phyloP scores from a whole-genome alignment of 139 green algal species.

The Mesotaenium endlicherianum region DNA sequence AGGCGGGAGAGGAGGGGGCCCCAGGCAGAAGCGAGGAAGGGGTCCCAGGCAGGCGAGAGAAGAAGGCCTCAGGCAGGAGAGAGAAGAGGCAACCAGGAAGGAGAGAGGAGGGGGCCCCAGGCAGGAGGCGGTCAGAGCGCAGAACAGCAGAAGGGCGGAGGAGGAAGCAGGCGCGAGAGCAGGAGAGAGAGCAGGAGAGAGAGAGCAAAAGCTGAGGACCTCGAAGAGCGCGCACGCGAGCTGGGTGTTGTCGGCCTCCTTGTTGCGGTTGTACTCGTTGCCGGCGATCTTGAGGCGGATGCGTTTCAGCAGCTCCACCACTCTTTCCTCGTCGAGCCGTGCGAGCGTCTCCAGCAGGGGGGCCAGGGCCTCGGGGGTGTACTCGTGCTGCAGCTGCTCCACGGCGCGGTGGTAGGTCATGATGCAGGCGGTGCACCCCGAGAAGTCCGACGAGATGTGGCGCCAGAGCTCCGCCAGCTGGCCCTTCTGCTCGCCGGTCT shows the following conservation, averaged over 20 bases:
- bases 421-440: slow-evolving; percentile 24
- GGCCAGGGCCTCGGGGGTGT: slow-evolving; percentile 19
- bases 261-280: neutral
- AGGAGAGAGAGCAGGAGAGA: too few species aligned
- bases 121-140: too few species aligned
- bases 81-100: too few species aligned
- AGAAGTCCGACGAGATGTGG: slow-evolving; percentile 6
- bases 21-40: too few species aligned
- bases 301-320: neutral
- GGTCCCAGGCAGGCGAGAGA: too few species aligned
- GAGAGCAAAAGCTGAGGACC: too few species aligned
- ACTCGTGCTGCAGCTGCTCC: slow-evolving; percentile 21
- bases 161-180: too few species aligned
- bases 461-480: slow-evolving; percentile 12
- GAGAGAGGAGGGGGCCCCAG: too few species aligned
- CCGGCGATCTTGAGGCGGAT: too few species aligned
- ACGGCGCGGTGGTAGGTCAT: neutral
- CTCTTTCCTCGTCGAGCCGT: slow-evolving; percentile 26
- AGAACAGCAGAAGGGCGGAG: too few species aligned
- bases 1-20: too few species aligned
- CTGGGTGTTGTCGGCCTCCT: neutral
- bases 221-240: neutral
- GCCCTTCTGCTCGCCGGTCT: neutral
- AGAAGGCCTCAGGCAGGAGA: too few species aligned
- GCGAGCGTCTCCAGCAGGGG: slow-evolving; percentile 19